Conservation (phyloP, 75 land plant species). For the Chamaecyparis obtusa region DNA sequence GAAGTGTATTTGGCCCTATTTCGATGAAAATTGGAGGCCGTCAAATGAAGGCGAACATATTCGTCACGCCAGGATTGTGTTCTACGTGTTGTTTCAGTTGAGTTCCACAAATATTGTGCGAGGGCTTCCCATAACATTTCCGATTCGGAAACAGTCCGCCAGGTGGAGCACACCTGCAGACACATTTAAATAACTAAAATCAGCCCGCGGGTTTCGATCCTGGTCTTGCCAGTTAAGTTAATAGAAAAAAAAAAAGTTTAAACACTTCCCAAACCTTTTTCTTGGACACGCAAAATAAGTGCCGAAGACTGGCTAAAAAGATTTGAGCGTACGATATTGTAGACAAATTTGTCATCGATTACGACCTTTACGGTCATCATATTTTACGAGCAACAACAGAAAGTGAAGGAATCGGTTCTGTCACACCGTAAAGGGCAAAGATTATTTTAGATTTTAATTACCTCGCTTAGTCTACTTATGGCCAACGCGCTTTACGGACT, state of each 20-base stretch:
- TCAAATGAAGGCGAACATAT: slow-evolving; percentile 49
- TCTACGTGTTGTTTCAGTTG: background rate
- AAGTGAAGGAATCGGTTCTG: background rate
- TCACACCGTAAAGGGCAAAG: background rate
- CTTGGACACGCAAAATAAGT: no score
- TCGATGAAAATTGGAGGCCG: slow-evolving; percentile 40
- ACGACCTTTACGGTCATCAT: background rate
- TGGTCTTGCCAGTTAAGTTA: background rate
- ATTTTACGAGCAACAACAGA: background rate
- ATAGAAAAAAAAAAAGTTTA: background rate
- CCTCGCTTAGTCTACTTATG: no score
- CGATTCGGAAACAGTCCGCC: slow-evolving; percentile 54
- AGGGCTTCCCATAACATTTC: slow-evolving; percentile 50
- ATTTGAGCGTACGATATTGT: background rate
- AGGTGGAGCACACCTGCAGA: slow-evolving; percentile 58
- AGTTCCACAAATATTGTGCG: slow-evolving; percentile 35
- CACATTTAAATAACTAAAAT: background rate
- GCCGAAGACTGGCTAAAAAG: background rate
- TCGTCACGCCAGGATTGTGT: slow-evolving; percentile 44
- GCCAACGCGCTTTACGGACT: no score
- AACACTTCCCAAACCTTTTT: background rate
- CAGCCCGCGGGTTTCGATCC: background rate
- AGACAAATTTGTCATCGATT: background rate
- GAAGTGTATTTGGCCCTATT: slow-evolving; percentile 23
- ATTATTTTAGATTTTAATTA: no score